Percentiles rank a stretch among this genome's conserved stretches.
These are phyloP conservation scores for Angomonas deanei DNA, from an alignment of 208 protist genomes.

Conservation along the genomic window DNA sequence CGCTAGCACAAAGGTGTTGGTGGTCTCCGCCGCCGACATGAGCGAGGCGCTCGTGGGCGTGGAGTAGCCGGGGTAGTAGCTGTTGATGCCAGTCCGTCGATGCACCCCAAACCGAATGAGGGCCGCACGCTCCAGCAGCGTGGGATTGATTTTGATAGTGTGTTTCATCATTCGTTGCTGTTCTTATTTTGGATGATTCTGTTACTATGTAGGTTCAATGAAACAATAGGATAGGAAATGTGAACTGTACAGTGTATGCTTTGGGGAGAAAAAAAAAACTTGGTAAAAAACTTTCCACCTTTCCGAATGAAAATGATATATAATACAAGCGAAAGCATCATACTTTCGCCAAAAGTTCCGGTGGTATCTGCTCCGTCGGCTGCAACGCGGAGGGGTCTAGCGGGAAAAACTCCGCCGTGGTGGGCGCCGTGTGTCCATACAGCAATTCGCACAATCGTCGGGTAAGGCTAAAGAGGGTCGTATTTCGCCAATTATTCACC, in stretches of 20 bases:
- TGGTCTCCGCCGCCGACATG: constrained; percentile 32
- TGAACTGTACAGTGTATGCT: too few relatives aligned
- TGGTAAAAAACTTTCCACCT: too few relatives aligned
- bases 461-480: neutral
- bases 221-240: too few relatives aligned
- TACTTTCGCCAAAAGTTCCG: neutral
- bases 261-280: too few relatives aligned
- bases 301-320: too few relatives aligned
- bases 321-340: too few relatives aligned
- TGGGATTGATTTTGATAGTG: constrained; percentile 12
- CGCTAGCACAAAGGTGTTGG: constrained; percentile 68
- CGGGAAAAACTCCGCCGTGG: neutral
- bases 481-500: neutral
- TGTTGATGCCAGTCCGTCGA: constrained; percentile 24
- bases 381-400: neutral
- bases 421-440: too few relatives aligned
- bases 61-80: constrained; percentile 30
- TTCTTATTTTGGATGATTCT: neutral
- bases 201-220: neutral
- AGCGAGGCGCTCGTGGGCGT: constrained; percentile 26
- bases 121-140: constrained; percentile 29
- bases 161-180: neutral
- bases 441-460: neutral
- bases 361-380: neutral
- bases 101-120: constrained; percentile 28